phyloP scores from a whole-genome alignment of 73 alveolate species.

The Tetrahymena malaccensis region DNA sequence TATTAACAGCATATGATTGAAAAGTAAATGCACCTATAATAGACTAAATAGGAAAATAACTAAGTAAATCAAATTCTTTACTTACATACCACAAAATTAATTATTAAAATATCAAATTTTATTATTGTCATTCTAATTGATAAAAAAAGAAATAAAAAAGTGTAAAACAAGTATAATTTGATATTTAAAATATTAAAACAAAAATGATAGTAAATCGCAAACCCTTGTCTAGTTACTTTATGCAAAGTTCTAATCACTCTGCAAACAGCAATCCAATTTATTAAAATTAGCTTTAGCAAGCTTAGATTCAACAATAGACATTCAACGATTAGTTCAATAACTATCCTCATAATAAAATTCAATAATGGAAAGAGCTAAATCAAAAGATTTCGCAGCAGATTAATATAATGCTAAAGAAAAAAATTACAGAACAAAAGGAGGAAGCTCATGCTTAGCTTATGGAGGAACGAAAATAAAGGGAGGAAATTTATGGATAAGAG shows the following conservation, averaged over 20 bases:
- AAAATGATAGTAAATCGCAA: background rate
- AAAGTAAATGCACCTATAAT: background rate
- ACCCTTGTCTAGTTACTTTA: background rate
- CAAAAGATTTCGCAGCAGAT: background rate
- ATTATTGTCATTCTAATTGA: background rate
- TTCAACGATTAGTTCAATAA: background rate
- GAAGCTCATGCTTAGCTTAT: background rate
- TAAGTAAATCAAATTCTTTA: background rate
- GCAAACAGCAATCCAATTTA: background rate
- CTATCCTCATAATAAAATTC: background rate
- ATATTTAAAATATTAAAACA: background rate
- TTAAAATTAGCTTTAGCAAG: background rate
- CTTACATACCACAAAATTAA: background rate
- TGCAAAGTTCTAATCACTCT: background rate
- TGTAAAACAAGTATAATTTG: background rate
- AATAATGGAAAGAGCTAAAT: background rate
- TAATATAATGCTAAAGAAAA: background rate
- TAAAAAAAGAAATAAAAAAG: background rate
- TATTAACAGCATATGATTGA: background rate
- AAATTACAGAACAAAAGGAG: background rate
- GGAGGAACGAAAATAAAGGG: background rate
- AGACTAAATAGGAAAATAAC: background rate
- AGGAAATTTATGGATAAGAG: background rate
- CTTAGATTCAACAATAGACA: background rate
- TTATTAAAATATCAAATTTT: background rate